Percentiles rank a stretch among this genome's conserved stretches.
Conservation (phyloP, 106 monocot genomes). For the Acorus gramineus region DNA sequence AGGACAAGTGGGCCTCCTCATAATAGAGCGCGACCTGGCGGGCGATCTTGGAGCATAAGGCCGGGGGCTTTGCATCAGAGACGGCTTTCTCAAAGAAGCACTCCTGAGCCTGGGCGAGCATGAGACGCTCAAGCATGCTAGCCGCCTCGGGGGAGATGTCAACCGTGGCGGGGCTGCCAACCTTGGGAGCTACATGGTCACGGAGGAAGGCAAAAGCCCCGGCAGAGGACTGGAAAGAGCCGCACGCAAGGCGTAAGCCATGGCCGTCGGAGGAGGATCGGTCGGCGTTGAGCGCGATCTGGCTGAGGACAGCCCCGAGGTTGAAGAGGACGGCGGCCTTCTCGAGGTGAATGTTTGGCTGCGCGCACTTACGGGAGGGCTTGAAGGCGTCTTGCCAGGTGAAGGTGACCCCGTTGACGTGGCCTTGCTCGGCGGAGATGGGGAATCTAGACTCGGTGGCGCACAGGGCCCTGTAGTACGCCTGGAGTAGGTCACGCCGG, state of each 20-base stretch:
- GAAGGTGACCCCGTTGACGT: conserved; percentile 46
- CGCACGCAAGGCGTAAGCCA: conserved; percentile 45
- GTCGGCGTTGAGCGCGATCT: conserved; percentile 53
- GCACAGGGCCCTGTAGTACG: conserved; percentile 56
- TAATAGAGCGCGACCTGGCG: conserved; percentile 58
- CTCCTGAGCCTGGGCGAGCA: conserved; percentile 93
- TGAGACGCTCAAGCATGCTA: conserved; percentile 71
- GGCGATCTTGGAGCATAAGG: conserved; percentile 65
- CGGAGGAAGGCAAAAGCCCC: conserved; percentile 43
- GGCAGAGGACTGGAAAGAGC: conserved; percentile 52
- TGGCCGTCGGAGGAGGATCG: conserved; percentile 20
- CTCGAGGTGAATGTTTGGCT: conserved; percentile 53
- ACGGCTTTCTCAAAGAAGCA: conserved; percentile 71
- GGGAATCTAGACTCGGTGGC: conserved; percentile 64
- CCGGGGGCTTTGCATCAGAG: conserved; percentile 36
- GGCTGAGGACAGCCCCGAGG: conserved; percentile 60
- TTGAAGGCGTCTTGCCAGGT: conserved; percentile 89
- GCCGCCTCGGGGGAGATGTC: conserved; percentile 60
- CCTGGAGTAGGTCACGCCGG: conserved; percentile 48
- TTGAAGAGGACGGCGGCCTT: conserved; percentile 71
- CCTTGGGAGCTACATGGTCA: conserved; percentile 30
- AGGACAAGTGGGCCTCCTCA: conserved; percentile 39
- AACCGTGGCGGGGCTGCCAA: conserved; percentile 21
- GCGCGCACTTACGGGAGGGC: conserved; percentile 42
- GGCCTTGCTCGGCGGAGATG: conserved; percentile 22